Evolutionary conservation across 2,329 filamentous ascomycete species (phyloP), one percentile per base, ranked within the genome.

Genomic region (Chrysosporium keratinophilum): DNA sequence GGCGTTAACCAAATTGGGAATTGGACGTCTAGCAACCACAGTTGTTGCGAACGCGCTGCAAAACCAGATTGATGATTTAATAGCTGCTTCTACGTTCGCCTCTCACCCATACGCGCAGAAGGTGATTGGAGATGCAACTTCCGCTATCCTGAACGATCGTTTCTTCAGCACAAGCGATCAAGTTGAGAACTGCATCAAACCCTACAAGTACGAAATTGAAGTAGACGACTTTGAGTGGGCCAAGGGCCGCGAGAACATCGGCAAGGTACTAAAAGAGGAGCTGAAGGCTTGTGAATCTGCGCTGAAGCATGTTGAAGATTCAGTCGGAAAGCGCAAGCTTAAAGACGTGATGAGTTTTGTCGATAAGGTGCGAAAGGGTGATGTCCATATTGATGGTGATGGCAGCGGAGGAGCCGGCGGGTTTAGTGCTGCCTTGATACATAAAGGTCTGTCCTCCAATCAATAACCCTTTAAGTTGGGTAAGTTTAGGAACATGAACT

Each of bases 141-240:
- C 88, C 0, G 85, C 82, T 23, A 97, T 98, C 51, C 74, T 98
- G 11, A 93, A 93, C 60, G 93, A 98, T 64, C 79, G 91, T 12
- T 95, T 95, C 59, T 97, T 96, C 72, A 93, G 91, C 70, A 98
- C 94, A 1, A 93, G 87, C 58, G 94, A 98, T 64, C 93, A 97
- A 71, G 87, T 98, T 0, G 93, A 98, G 69, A 97, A 97, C 66
- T 98, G 91, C 67, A 94, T 98, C 71, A 98, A 98, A 70, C 93
- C 94, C 0, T 98, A 91, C 76, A 98, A 98, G 67, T 97, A 91
- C 61, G 89, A 96, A 58, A 95, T 98, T 55, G 93, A 98, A 62
- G 83, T 98, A 43, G 88, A 95, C 64, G 87, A 90, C 39, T 77
- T 82, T 6, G 94, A 98, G 67, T 98, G 93, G 93, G 69, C 77